Base-by-base conservation (phyloP, 2,329 filamentous ascomycete species). In the Macrophomina pseudophaseolina region DNA sequence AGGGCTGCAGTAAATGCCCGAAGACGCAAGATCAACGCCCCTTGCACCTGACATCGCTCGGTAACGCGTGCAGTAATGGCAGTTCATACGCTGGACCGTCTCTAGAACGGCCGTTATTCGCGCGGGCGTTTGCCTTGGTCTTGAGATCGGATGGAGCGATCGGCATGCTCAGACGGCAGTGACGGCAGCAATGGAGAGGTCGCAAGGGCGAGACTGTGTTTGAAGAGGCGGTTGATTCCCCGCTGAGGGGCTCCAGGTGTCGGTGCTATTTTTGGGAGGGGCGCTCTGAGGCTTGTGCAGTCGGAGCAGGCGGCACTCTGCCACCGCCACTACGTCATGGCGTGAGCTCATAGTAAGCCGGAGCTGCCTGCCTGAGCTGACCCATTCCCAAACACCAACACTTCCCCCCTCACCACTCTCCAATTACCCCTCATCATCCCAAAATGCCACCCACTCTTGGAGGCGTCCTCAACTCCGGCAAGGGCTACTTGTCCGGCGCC, bases 381-480 rank as follows among this genome's bases (percentile, higher is more conserved):
- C 52, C 8, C 14, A 4, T 28, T 23, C 33, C 51, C 51, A 35
- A 35, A 54, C 51, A 54, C 14, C 49, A 14, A 60, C 23, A 23
- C 23, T 23, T 9, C 28, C n/a, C 35, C n/a, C 44, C 54, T 51
- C 23, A 11, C 18, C 30, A 49, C n/a, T 11, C 44, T 32, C 40
- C 56, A 33, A 7, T 18, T 28, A n/a, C 30, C 30, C 14, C 32
- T 28, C 28, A 53, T 32, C n/a, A 28, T 23, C 14, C 12, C 33
- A 63, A 32, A 48, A 72, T 23, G 30, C 74, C 78, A 66, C 74
- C 74, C 11, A 70, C 75, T 56, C 75, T 78, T 64, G 58, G 58
- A 38, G 77, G 78, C 54, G 75, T 74, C 28, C 68, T 79, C 7
- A 79, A 80, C 63, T 75, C 77, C 32, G 75, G 78, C 14, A 68